Percentiles rank a stretch among this genome's conserved stretches.
Evolutionary conservation across 2,329 filamentous ascomycete species (phyloP).

Genomic region (Huntiella decipiens): DNA sequence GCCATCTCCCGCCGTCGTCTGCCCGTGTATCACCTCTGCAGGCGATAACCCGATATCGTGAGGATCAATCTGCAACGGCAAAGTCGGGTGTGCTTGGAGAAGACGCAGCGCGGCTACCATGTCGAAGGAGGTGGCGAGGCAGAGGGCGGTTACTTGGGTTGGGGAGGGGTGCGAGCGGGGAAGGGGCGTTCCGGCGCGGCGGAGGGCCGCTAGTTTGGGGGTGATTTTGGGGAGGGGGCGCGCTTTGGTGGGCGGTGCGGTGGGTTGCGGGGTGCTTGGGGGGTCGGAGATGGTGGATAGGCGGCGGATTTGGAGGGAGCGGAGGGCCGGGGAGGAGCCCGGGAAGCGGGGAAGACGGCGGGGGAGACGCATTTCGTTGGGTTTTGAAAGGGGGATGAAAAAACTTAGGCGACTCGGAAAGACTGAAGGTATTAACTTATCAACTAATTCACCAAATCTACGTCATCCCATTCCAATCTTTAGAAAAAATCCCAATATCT

Average conservation of each 20-base stretch:
- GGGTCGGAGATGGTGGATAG: not conserved
- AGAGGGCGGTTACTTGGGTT: constrained; percentile 33
- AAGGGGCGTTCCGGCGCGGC: constrained; percentile 6
- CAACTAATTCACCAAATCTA: no score
- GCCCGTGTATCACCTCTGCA: constrained; percentile 43
- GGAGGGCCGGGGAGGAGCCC: not conserved
- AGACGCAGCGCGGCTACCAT: constrained; percentile 41
- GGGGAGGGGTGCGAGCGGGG: not conserved
- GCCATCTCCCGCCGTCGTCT: constrained; percentile 40
- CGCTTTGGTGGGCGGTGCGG: not conserved
- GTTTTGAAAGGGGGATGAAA: not conserved
- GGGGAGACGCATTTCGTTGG: not conserved
- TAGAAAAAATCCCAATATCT: not conserved
- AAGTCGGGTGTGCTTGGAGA: constrained; percentile 27
- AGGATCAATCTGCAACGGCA: constrained; percentile 40
- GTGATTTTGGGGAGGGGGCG: not conserved
- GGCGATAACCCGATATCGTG: constrained; percentile 41
- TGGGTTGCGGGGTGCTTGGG: not conserved
- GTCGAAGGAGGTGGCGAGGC: constrained; percentile 43
- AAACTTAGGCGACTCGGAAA: not conserved
- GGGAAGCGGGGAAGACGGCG: not conserved
- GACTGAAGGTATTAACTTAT: not conserved
- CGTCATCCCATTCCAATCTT: no score
- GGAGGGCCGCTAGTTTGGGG: constrained; percentile 8
- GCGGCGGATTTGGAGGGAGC: not conserved